These are phyloP conservation scores for Cystobasidium slooffiae DNA, from an alignment of 1,284 basidiomycete genomes.

Conservation along the genomic window DNA sequence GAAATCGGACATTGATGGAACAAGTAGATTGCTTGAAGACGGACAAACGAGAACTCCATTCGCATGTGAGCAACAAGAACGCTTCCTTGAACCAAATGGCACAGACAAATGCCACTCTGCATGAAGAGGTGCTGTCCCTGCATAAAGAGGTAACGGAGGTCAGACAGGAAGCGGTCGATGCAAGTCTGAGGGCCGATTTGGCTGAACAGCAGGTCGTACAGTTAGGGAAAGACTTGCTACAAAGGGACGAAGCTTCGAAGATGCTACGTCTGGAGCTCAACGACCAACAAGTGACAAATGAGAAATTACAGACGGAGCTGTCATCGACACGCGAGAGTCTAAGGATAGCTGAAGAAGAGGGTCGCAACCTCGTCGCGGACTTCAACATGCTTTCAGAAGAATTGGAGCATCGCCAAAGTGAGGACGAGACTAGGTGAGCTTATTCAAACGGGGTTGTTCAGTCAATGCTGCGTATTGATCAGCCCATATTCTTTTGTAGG, in stretches of 20 bases:
- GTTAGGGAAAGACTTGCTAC: too few relatives aligned
- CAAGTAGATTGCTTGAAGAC: not conserved
- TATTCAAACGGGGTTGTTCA: not conserved
- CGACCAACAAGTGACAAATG: not conserved
- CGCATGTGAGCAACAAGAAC: not conserved
- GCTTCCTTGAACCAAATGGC: not conserved
- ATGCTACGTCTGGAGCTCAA: not conserved
- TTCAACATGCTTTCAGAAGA: slow-evolving; percentile 40
- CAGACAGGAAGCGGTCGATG: too few relatives aligned
- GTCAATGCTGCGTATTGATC: not conserved
- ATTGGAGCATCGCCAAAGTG: slow-evolving; percentile 21
- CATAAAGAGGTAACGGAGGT: too few relatives aligned
- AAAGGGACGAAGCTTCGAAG: too few relatives aligned
- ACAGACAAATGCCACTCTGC: too few relatives aligned
- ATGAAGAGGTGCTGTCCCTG: too few relatives aligned
- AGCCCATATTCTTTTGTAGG: not conserved
- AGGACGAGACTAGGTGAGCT: slow-evolving; percentile 32
- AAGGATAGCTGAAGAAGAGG: slow-evolving; percentile 33
- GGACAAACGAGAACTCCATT: not conserved
- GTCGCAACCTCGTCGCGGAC: slow-evolving; percentile 34
- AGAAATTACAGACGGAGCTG: not conserved
- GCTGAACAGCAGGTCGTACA: too few relatives aligned
- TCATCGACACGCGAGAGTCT: slow-evolving; percentile 10
- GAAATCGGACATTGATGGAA: not conserved
- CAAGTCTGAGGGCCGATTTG: too few relatives aligned